A percentile compares a stretch with the other conserved stretches of the same genome.
Conservation (phyloP, 208 protist species). For the Wallacemonas collosoma region DNA sequence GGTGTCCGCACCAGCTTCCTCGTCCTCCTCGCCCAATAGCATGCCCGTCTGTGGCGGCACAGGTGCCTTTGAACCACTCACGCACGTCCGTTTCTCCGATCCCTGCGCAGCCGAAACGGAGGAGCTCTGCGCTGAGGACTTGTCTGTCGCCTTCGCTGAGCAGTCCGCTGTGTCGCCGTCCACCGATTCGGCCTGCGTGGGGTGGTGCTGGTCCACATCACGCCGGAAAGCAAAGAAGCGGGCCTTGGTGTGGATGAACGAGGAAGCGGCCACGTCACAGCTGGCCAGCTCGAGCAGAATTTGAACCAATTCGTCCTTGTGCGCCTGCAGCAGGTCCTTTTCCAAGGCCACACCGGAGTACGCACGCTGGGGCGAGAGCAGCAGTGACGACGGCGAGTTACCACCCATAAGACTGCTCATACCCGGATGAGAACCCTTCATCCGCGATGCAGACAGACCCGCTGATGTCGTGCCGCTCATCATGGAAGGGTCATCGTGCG, state of each 20-base stretch:
- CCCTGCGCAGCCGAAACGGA: no score
- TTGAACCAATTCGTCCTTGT: conserved; percentile 67
- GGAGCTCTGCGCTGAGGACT: no score
- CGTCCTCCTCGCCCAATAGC: not conserved
- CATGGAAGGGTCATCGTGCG: conserved; percentile 1
- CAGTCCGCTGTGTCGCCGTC: not conserved
- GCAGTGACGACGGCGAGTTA: not conserved
- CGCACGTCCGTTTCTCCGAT: no score
- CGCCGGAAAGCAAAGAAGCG: conserved; percentile 58
- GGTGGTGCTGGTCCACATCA: conserved; percentile 19
- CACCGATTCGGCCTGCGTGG: not conserved
- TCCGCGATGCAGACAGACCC: conserved; percentile 19
- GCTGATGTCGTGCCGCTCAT: conserved; percentile 20
- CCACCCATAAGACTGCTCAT: conserved; percentile 12
- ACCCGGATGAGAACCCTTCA: not conserved
- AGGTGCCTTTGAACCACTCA: not conserved
- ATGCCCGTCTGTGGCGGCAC: not conserved
- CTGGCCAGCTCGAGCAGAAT: conserved; percentile 71
- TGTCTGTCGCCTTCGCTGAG: no score
- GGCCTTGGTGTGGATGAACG: conserved; percentile 76
- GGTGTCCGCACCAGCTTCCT: not conserved
- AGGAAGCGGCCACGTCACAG: conserved; percentile 54
- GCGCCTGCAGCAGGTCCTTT: conserved; percentile 52
- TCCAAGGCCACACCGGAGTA: conserved; percentile 43
- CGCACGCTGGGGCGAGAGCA: not conserved